phyloP scores from a whole-genome alignment of 2,329 filamentous ascomycete species.

The Calonectria naviculata region DNA sequence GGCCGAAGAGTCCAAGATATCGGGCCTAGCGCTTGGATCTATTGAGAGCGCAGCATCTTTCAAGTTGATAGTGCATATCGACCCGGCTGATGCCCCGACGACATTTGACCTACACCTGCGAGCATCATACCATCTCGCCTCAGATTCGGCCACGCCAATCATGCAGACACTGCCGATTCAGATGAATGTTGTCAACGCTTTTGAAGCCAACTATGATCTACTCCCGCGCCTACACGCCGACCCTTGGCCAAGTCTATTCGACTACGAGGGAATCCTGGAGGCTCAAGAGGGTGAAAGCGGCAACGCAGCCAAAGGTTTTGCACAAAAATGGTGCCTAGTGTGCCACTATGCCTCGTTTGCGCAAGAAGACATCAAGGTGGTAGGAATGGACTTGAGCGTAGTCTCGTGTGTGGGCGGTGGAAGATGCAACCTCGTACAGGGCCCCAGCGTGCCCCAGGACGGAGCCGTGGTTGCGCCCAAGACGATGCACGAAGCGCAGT shows the following conservation, averaged over 20 bases:
- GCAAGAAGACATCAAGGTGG: conserved; percentile 73
- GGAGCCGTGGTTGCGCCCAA: conserved; percentile 70
- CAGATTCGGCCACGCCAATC: conserved; percentile 84
- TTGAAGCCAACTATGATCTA: conserved; percentile 93
- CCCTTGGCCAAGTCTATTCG: conserved; percentile 90
- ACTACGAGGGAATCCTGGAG: conserved; percentile 61
- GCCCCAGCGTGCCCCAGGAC: conserved; percentile 49
- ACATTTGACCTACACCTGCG: conserved; percentile 78
- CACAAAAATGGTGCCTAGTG: conserved; percentile 84
- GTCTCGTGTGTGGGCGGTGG: conserved; percentile 71
- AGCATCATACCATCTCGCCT: conserved; percentile 81
- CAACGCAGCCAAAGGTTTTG: conserved; percentile 66
- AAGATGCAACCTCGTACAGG: conserved; percentile 62
- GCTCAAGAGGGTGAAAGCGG: conserved; percentile 45
- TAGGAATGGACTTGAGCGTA: conserved; percentile 71
- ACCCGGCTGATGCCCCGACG: conserved; percentile 60
- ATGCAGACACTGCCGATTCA: conserved; percentile 77
- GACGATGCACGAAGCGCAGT: conserved; percentile 77
- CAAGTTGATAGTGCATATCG: conserved; percentile 60
- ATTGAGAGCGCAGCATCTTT: conserved; percentile 58
- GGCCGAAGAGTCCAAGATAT: conserved; percentile 56
- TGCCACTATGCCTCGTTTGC: conserved; percentile 84
- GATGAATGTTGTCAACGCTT: conserved; percentile 81
- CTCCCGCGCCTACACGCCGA: conserved; percentile 81
- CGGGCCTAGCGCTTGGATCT: conserved; percentile 56